phyloP scores from a whole-genome alignment of 2,329 filamentous ascomycete genomes.

The Botryotinia calthae region DNA sequence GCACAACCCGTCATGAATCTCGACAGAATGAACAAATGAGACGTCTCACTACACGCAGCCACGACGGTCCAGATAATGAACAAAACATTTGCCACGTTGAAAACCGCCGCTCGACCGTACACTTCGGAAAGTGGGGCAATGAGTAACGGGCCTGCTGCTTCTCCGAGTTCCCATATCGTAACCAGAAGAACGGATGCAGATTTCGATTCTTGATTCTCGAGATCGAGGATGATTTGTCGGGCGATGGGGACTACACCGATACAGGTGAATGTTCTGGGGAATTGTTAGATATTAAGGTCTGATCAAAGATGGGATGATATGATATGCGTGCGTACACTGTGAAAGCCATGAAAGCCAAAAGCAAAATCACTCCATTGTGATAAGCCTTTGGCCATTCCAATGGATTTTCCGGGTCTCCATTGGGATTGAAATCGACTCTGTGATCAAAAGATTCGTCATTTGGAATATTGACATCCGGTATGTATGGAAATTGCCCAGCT shows the following conservation, averaged over 20 bases:
- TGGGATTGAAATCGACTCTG: slow-evolving; percentile 46
- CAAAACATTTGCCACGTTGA: slow-evolving; percentile 48
- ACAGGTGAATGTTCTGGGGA: slow-evolving; percentile 55
- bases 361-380: slow-evolving; percentile 53
- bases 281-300: not conserved
- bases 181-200: slow-evolving; percentile 41
- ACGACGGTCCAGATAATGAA: slow-evolving; percentile 49
- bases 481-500: slow-evolving; percentile 4
- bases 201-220: slow-evolving; percentile 36
- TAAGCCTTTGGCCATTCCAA: slow-evolving; percentile 51
- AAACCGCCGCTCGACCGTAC: slow-evolving; percentile 43
- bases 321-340: slow-evolving; percentile 46
- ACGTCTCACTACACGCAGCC: slow-evolving; percentile 45
- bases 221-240: slow-evolving; percentile 49
- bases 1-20: slow-evolving; percentile 38
- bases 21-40: slow-evolving; percentile 44
- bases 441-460: slow-evolving; percentile 15
- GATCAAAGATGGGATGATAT: not conserved
- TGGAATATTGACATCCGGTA: not conserved
- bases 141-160: slow-evolving; percentile 46
- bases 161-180: slow-evolving; percentile 50
- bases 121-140: slow-evolving; percentile 47
- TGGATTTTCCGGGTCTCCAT: slow-evolving; percentile 51
- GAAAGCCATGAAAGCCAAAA: slow-evolving; percentile 55
- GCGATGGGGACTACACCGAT: slow-evolving; percentile 55